Evolutionary conservation across 2,329 filamentous ascomycete genomes (phyloP).

Genomic region (Exophiala calicioides): DNA sequence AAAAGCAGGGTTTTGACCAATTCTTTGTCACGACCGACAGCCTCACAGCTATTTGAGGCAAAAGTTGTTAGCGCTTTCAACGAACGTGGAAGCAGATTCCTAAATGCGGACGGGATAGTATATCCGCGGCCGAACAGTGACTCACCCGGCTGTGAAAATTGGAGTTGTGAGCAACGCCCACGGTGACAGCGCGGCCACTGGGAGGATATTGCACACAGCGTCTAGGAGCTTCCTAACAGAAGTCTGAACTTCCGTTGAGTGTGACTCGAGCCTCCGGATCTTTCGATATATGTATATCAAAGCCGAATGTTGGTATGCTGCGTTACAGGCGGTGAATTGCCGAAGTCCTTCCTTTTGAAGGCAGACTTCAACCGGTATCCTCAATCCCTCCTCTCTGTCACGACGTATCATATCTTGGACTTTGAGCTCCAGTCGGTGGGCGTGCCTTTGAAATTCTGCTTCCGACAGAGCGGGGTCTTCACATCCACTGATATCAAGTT

Average conservation of each 20-base stretch:
- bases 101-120: no score
- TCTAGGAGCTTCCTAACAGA: conserved; percentile 39
- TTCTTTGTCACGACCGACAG: conserved; percentile 39
- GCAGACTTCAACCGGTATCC: conserved; percentile 33
- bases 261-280: conserved; percentile 35
- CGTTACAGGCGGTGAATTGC: conserved; percentile 44
- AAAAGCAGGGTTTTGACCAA: conserved; percentile 37
- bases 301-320: conserved; percentile 46
- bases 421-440: conserved; percentile 37
- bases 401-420: conserved; percentile 27
- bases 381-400: conserved; percentile 18
- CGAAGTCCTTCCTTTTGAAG: conserved; percentile 26
- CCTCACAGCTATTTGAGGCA: conserved; percentile 42
- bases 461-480: conserved; percentile 11
- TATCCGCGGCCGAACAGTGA: no score
- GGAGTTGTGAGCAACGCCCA: no score
- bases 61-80: no score
- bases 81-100: no score
- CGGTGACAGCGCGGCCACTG: no score
- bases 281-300: conserved; percentile 46
- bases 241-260: conserved; percentile 6
- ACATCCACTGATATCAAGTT: not conserved
- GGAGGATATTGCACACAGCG: conserved; percentile 41
- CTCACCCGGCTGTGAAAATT: no score
- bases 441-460: conserved; percentile 24